phyloP scores from a whole-genome alignment of 495 filamentous ascomycete species.

The Hypoxylon rickii region DNA sequence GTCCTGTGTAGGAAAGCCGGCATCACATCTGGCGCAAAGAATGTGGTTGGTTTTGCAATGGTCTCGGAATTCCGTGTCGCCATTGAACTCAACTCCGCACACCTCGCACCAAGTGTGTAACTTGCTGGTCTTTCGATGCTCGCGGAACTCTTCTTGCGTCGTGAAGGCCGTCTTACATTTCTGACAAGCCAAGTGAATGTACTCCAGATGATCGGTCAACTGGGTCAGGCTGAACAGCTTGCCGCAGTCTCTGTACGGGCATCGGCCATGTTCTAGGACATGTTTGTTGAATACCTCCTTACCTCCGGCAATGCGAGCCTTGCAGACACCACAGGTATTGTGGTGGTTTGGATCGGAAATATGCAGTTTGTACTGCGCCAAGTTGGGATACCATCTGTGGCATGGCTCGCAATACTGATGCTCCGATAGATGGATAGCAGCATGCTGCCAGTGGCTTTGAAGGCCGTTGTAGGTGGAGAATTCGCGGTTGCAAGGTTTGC shows the following conservation, averaged over 20 bases:
- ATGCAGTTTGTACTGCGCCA: no score
- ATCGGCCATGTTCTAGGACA: no score
- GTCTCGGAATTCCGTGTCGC: not conserved
- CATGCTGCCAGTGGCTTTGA: no score
- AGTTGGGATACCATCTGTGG: no score
- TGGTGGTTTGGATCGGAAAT: no score
- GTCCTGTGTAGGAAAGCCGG: not conserved
- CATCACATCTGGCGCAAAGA: slow-evolving; percentile 1
- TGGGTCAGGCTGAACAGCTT: not conserved
- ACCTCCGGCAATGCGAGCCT: no score
- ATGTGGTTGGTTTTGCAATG: slow-evolving; percentile 4
- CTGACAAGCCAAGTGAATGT: not conserved
- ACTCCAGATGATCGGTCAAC: not conserved
- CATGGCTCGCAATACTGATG: no score
- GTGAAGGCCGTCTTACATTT: not conserved
- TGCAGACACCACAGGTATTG: no score
- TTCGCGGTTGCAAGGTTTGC: no score
- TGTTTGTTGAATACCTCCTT: no score
- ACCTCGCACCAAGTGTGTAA: slow-evolving; percentile 16
- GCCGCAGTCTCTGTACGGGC: no score
- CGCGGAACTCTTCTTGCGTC: not conserved
- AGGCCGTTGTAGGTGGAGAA: not conserved
- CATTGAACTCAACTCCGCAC: slow-evolving; percentile 17
- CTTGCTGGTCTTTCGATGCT: not conserved
- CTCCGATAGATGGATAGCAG: no score